Base-by-base conservation (phyloP, 1,139 yeast genomes). In the Magnusiomyces starmeri region DNA sequence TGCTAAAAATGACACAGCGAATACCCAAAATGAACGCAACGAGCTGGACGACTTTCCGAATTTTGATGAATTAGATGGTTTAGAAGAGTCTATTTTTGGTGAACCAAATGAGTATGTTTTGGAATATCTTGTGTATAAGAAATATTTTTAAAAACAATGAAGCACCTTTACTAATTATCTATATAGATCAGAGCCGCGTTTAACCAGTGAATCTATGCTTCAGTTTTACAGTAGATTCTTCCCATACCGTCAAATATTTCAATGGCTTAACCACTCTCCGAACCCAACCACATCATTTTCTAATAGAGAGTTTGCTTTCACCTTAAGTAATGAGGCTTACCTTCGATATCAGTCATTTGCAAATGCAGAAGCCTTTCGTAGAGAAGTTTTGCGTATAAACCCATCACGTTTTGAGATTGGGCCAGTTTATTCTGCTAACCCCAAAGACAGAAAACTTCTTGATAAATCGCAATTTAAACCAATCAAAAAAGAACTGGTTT, bases 351-450 rank as follows among this genome's bases (percentile, higher is more conserved):
- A 84, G 62, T 85, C 97, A 1, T 92, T 77, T 62, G 70, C 73
- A 1, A 70, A 77, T 2, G 75, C 74, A 21, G 86, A 81, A 32
- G 96, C 87, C 47, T 88, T 92, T 69, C 86, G 85, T 62, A 73
- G 77, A 34, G 81, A 86, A 9, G 92, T 90, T 2, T 73, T 83
- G 24, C 75, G 73, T 46, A 77, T 88, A 25, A 82, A 83, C 56
- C 99, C 99, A 0, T 81, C 86, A 43, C 83, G 99, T 68, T 94
- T 92, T 65, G 99, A 92, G 70, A 77, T 94, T 46, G 99, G 99
- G 29, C 96, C 98, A 0, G 83, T 89, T 2, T 92, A 90, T 63
- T 77, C 88, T 2, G 82, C 85, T 20, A 87, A 87, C 59, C 98
- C 98, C 10, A 81, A 80, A 51, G 89, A 89, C 57, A 76, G 96